Percentiles rank a stretch among this genome's conserved stretches.
Evolutionary conservation across 164 flowering plant genomes (phyloP).

Genomic region (Dillenia turbinata): DNA sequence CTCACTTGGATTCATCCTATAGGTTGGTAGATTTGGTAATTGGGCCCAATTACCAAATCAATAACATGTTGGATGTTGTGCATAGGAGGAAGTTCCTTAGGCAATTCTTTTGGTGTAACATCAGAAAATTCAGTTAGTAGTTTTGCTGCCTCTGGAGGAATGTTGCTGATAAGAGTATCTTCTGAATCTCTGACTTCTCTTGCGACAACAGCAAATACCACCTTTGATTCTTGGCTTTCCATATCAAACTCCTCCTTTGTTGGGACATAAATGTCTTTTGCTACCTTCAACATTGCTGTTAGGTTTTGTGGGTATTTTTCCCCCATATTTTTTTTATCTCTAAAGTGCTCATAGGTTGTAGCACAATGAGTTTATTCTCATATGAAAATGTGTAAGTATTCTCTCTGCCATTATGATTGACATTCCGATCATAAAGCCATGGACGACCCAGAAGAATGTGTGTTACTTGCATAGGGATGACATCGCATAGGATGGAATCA

Average conservation of each 20-base stretch:
- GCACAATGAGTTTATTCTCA: background rate
- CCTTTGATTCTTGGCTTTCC: background rate
- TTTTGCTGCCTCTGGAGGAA: background rate
- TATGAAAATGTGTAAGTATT: conserved; percentile 2
- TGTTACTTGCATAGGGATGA: conserved; percentile 6
- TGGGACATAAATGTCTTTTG: background rate
- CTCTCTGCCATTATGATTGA: background rate
- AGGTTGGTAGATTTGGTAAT: background rate
- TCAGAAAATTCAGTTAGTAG: background rate
- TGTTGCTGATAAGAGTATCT: background rate
- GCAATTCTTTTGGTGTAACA: background rate
- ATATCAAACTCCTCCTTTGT: background rate
- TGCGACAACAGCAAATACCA: background rate
- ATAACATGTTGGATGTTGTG: background rate
- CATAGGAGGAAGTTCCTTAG: background rate
- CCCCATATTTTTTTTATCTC: background rate
- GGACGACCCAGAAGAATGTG: conserved; percentile 12
- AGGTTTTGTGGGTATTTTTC: too few species aligned
- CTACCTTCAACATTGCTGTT: background rate
- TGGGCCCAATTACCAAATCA: background rate
- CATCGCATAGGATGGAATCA: conserved; percentile 5
- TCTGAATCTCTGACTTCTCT: background rate
- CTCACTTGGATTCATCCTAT: background rate
- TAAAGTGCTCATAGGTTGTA: background rate
- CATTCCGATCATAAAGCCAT: conserved; percentile 8